Evolutionary conservation across 164 flowering plant genomes (phyloP), one percentile per base, ranked within the genome.

Genomic region (Magnolia kwangsiensis): DNA sequence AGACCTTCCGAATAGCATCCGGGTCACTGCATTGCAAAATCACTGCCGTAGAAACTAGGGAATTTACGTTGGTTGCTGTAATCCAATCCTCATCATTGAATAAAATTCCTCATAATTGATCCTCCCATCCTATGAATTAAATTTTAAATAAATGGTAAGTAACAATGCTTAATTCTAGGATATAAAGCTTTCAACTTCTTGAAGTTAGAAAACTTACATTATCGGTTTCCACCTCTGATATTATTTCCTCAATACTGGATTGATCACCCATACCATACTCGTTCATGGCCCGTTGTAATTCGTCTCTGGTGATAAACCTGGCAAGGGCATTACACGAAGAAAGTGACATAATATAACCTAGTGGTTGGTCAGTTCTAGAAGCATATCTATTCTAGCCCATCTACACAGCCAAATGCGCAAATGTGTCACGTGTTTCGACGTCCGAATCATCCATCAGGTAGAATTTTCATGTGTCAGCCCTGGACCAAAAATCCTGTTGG

Each of bases 151-250:
- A 7, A 78, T 19, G 7, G 67, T 19, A 19, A 64, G 27, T 20
- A 19, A 64, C 67, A 64, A 8, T 19, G 76, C 69, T 63, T 66
- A 31, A 7, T 67, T n/a, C 19, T 74, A 49, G 8, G 65, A 61
- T 63, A 14, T 20, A 63, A 4, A 55, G 18, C 29, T 31, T 8
- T 71, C 11, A 23, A 31, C 5, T 49, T 18, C 50, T 2, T 2
- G 63, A 23, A 21, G 10, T 37, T 51, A 23, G 7, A 4, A 50
- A 78, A 79, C 90, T 86, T 82, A 93, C 96, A 84, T 92, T 88
- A 73, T 93, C 98, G 4, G 92, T 72, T 69, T 93, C 98, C 61
- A 93, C 96, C 86, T 93, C 96, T 14, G 88, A 74, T 75, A 93
- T 89, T 21, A 93, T 90, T 58, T 93, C 97, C 66, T 59, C 86